These are phyloP conservation scores for Hypoxylon sp. DNA, from an alignment of 2,329 filamentous ascomycete species.

Conservation along the genomic window DNA sequence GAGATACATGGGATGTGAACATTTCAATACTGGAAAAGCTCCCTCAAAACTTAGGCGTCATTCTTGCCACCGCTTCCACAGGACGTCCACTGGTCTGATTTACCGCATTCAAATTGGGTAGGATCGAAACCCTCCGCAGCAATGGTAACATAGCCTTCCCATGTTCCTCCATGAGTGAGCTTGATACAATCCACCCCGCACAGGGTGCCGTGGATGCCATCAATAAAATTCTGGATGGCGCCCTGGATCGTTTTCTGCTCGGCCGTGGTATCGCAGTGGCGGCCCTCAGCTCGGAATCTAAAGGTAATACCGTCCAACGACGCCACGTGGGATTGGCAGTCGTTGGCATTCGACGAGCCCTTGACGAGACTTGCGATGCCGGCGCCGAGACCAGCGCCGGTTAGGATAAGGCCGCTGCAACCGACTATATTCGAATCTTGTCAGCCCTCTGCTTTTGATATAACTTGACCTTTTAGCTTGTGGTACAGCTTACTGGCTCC, in stretches of 20 bases:
- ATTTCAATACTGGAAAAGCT: neutral
- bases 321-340: neutral
- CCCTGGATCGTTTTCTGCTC: neutral
- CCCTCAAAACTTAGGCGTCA: neutral
- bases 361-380: neutral
- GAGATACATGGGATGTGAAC: no score
- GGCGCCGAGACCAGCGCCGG: neutral
- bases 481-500: neutral
- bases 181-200: neutral
- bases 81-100: neutral
- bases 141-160: neutral
- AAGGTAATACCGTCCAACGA: neutral
- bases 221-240: neutral
- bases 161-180: neutral
- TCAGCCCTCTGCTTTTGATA: neutral
- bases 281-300: slow-evolving; percentile 1
- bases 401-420: neutral
- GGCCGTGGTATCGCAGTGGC: neutral
- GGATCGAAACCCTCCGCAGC: neutral
- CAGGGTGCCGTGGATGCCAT: neutral
- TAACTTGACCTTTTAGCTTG: neutral
- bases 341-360: neutral
- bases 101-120: neutral
- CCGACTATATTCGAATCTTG: neutral
- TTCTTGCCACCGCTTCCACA: neutral